Conservation (phyloP, 2,329 filamentous ascomycete genomes). For the Neoarthrinium moseri region DNA sequence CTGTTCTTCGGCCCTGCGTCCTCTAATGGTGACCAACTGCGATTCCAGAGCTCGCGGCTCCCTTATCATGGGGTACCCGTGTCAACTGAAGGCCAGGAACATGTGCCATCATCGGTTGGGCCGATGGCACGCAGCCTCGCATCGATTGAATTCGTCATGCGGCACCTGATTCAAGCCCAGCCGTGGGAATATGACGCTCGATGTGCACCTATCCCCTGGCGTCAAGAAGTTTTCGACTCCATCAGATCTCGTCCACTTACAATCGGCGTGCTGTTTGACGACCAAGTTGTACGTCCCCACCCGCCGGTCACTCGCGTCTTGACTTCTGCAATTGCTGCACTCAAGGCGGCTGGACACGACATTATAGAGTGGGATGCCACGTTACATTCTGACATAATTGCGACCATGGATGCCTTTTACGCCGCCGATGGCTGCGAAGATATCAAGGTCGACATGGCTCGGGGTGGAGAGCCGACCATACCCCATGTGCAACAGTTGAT, state of each 20-base stretch:
- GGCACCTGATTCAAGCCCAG: constrained; percentile 40
- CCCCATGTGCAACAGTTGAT: constrained; percentile 49
- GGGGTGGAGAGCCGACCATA: constrained; percentile 50
- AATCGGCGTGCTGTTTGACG: constrained; percentile 36
- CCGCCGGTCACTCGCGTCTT: constrained; percentile 50
- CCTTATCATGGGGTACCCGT: constrained; percentile 59
- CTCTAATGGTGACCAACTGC: background rate
- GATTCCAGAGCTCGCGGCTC: constrained; percentile 48
- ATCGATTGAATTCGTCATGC: constrained; percentile 49
- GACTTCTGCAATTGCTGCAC: constrained; percentile 29
- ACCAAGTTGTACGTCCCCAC: constrained; percentile 53
- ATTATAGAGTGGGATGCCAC: constrained; percentile 50
- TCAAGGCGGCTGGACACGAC: constrained; percentile 50
- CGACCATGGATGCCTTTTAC: constrained; percentile 61
- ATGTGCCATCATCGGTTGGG: constrained; percentile 62
- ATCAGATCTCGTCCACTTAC: constrained; percentile 41
- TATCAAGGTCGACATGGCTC: constrained; percentile 51
- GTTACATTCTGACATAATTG: constrained; percentile 53
- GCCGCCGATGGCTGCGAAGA: constrained; percentile 64
- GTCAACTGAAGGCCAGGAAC: constrained; percentile 62
- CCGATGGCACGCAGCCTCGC: constrained; percentile 53
- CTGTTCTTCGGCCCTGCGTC: constrained; percentile 29
- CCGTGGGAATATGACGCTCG: constrained; percentile 56
- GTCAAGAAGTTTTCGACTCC: constrained; percentile 39
- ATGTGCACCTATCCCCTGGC: constrained; percentile 54